Base-by-base conservation (phyloP, 2,329 filamentous ascomycete species). In the Aureobasidium pullulans region DNA sequence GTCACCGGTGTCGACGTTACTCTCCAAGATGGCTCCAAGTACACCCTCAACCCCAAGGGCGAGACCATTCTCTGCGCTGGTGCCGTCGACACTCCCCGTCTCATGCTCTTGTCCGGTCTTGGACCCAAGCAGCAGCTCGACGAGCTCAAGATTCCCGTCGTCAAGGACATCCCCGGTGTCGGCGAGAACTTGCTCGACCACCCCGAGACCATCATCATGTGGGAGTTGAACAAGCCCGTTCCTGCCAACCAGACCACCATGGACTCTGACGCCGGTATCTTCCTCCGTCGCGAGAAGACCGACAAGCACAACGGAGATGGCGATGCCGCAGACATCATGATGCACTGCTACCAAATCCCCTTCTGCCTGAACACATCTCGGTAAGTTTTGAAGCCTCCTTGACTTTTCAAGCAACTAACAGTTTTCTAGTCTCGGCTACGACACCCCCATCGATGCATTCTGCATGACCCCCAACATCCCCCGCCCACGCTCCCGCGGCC, bases 281-380 rank as follows among this genome's bases (percentile, higher is more conserved):
- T 96, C 81, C 79, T 96, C 60, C 89, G 90, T 63, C 88, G 90
- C 61, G 85, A 95, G 73, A 71, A 79, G 13, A 78, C 83, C 66
- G 85, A 92, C 69, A 88, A 89, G 2, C 82, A 80, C 3, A 82
- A 82, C 60, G 76, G 77, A 1, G 90, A 95, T 66, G 87, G 87
- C 56, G 82, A 88, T 62, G 86, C 89, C 59, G 88, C 88, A 64
- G 91, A 96, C 70, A 77, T 95, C 68, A 96, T 96, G 91, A 94
- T 94, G 88, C 90, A 96, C 78, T 96, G 90, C 82, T 96, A 96
- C 79, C 91, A 96, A 76, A 95, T 96, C 66, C 90, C 90, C 57
- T 96, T 96, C 76, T 89, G 86, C 63, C 84, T 91, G 66, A 96
- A 96, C 81, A 96, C 90, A 1, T 77, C 81, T 59, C 85, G 77